Conservation (phyloP, 202 grass and related monocot genomes). For the Elaeis oleifera region DNA sequence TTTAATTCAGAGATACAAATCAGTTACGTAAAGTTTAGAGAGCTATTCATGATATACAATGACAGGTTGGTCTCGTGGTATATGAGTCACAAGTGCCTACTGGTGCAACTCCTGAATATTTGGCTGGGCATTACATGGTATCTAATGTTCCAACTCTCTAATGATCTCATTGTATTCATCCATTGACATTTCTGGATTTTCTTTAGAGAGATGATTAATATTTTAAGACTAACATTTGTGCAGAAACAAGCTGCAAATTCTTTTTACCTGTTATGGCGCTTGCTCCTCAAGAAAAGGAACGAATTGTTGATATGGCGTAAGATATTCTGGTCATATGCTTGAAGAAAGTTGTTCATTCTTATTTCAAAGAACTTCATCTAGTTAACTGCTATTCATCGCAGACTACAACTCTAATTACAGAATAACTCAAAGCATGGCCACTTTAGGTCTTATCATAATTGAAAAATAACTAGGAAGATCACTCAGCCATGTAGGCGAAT, state of each 20-base stretch:
- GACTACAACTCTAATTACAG: no score
- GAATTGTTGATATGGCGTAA: conserved; percentile 99
- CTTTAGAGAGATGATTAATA: background rate
- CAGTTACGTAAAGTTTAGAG: background rate
- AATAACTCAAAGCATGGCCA: no score
- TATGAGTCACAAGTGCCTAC: conserved; percentile 87
- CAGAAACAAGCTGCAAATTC: conserved; percentile 99
- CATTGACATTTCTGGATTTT: conserved; percentile 10
- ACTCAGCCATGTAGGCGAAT: no score
- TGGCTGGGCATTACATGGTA: conserved; percentile 99
- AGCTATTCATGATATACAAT: conserved; percentile 3
- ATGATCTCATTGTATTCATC: background rate
- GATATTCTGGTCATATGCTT: conserved; percentile 16
- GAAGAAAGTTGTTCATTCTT: background rate
- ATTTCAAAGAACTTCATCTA: conserved; percentile 1
- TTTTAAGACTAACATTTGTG: conserved; percentile 12
- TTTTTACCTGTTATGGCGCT: conserved; percentile 96
- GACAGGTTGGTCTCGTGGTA: conserved; percentile 89
- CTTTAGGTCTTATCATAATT: no score
- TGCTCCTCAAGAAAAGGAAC: conserved; percentile 91
- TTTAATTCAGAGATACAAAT: background rate
- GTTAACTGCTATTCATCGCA: conserved; percentile 3
- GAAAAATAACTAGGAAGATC: no score
- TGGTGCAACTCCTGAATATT: conserved; percentile 95
- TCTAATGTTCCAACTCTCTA: conserved; percentile 10